Base-by-base conservation (phyloP, 2,329 filamentous ascomycete species). In the Fusarium algeriense region DNA sequence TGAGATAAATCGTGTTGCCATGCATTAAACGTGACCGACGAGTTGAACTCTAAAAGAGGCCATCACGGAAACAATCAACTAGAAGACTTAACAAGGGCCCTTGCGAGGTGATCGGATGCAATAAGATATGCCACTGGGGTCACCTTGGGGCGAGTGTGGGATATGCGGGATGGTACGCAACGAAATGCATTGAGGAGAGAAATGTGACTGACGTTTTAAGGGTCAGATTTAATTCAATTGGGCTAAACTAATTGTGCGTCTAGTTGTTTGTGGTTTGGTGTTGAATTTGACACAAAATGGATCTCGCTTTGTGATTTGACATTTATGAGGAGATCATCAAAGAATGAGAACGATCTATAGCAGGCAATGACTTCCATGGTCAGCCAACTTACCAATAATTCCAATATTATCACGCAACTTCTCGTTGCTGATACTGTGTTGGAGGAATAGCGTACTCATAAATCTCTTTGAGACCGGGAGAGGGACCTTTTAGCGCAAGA, bases 71-170 rank as follows among this genome's bases (percentile, higher is more conserved):
- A 32, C 34, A 53, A 41, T 35, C 43, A 43, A 48, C 38, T 26
- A 45, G 23, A 35, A 45, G 17, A 44, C 14, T 30, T 12, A 38
- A 58, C 68, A 56, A 50, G 58, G 59, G n/a, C 57, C 68, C 68
- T 57, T 48, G 64, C 45, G 37, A 71, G 59, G 50, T 69, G 49
- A 60, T 69, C 50, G 66, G 50, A 69, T 60, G 52, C 62, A 44
- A 71, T 70, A 38, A 70, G 57, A 72, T 72, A 69, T 57, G 69
- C 45, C 59, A 72, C 46, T 40, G 64, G 50, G 41, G 44, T 68
- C 64, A 70, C 38, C 56, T 40, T 32, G 19, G 23, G 34, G 55
- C 54, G 38, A 34, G 44, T 71, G 67, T 52, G 68, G 64, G 68
- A 69, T 69, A 64, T n/a, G 49, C 44, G 65, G 64, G 59, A 69